Base-by-base conservation (phyloP, 2,329 filamentous ascomycete species). In the Blumeriella jaapii region DNA sequence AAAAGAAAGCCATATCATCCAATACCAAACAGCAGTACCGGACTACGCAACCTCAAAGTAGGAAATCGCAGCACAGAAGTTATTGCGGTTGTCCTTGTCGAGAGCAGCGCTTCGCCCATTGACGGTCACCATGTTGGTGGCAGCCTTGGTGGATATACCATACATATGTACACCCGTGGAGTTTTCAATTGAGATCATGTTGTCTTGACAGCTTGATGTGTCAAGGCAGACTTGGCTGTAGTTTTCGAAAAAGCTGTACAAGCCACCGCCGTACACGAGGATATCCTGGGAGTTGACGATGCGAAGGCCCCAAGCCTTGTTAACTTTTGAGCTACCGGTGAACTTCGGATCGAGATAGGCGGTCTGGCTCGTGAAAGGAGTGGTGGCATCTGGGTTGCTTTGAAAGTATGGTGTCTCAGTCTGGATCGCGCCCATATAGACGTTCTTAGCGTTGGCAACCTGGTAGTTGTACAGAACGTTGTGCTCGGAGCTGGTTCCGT, bases 381-480 rank as follows among this genome's bases (percentile, higher is more conserved):
- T 65, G 7, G 71, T 67, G 2, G 83, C 72, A 47, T 80, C 70
- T 4, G 86, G 84, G 62, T 89, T 87, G 55, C 80, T 72, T 62
- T 93, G 83, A 68, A 80, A 85, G 65, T 83, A 86, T 19, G 86
- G 82, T 4, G 86, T 94, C 62, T 95, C 89, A 3, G 82, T 83
- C 62, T 95, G 87, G 51, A 93, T 84, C 32, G 83, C 63, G 8
- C 73, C 78, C 69, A 93, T 78, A 64, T 81, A 93, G 44, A 93
- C 68, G 53, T 87, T 80, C 52, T 74, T 68, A 2, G 86, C 83
- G 43, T 78, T 78, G 54, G 70, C 64, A 52, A 95, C 64, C 59
- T 93, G 82, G 65, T 93, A 94, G 65, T 95, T 89, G 63, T 82
- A 85, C 15, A 78, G 61, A 26, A 76, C 69, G 39, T 55, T 72